Evolutionary conservation across 352 stramenopile species (phyloP).

Genomic region (Phytophthora pini): DNA sequence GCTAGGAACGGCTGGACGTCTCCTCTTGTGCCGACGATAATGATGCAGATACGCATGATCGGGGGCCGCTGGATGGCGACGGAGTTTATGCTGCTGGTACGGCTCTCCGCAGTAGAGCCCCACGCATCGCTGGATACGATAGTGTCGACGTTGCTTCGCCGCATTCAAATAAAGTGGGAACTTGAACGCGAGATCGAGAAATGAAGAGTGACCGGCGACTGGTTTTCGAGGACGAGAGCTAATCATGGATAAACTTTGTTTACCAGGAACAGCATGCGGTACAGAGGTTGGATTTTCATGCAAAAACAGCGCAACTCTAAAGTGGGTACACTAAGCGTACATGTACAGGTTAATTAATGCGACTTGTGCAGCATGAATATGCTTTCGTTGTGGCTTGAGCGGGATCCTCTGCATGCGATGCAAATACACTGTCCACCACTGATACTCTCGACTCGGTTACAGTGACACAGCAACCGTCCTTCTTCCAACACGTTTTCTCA

Average conservation of each 20-base stretch:
- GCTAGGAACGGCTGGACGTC: constrained; percentile 79
- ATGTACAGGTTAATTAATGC: too few relatives aligned
- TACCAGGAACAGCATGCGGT: not conserved
- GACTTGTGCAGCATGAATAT: too few relatives aligned
- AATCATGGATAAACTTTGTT: constrained; percentile 5
- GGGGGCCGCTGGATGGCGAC: constrained; percentile 25
- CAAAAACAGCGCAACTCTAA: not conserved
- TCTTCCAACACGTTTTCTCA: too few relatives aligned
- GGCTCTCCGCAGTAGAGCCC: not conserved
- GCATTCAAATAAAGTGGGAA: not conserved
- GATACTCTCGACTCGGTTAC: too few relatives aligned
- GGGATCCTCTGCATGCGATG: too few relatives aligned
- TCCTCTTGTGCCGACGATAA: constrained; percentile 77
- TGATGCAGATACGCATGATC: constrained; percentile 63
- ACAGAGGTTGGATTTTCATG: constrained; percentile 9
- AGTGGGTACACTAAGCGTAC: too few relatives aligned
- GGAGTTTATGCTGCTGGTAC: not conserved
- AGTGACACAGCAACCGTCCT: too few relatives aligned
- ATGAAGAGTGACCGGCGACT: not conserved
- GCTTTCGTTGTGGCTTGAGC: too few relatives aligned
- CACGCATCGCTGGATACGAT: not conserved
- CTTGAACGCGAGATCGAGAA: not conserved
- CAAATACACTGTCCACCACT: too few relatives aligned
- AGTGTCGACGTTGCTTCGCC: constrained; percentile 1
- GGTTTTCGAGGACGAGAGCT: constrained; percentile 7